These are phyloP conservation scores for Fusarium proliferatum DNA, from an alignment of 2,329 filamentous ascomycete species.

Conservation along the genomic window DNA sequence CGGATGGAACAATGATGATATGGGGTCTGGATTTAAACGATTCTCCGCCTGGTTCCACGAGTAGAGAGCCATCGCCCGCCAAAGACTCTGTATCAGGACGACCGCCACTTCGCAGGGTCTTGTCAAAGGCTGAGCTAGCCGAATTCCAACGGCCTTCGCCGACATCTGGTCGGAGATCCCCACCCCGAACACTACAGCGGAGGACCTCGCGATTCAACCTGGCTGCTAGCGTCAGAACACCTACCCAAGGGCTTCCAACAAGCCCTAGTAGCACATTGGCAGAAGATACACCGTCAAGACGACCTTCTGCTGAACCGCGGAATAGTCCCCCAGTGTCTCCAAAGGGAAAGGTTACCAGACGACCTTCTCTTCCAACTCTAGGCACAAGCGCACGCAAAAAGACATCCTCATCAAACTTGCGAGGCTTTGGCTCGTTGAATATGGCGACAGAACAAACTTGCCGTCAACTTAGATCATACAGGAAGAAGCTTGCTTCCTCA, in stretches of 20 bases:
- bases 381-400: conserved; percentile 61
- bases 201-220: conserved; percentile 66
- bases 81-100: conserved; percentile 66
- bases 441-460: conserved; percentile 74
- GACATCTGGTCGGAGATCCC: conserved; percentile 63
- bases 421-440: conserved; percentile 66
- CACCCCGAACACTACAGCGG: conserved; percentile 64
- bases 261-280: conserved; percentile 55
- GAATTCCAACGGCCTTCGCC: conserved; percentile 73
- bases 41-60: conserved; percentile 52
- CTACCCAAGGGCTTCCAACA: conserved; percentile 52
- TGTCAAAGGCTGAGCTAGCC: conserved; percentile 88
- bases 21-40: conserved; percentile 71
- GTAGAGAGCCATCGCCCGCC: conserved; percentile 65
- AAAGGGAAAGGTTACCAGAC: conserved; percentile 58
- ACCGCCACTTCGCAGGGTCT: conserved; percentile 83
- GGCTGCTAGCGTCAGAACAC: conserved; percentile 51
- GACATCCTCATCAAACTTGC: conserved; percentile 58
- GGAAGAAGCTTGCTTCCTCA: conserved; percentile 69
- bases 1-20: conserved; percentile 86
- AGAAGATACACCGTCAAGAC: conserved; percentile 60
- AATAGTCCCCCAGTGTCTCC: conserved; percentile 64
- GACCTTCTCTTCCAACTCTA: conserved; percentile 66
- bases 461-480: conserved; percentile 69
- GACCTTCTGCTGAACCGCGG: conserved; percentile 57